A percentile compares a stretch with the other conserved stretches of the same genome.
These are phyloP conservation scores for Beauveria rudraprayagi DNA, from an alignment of 2,329 filamentous ascomycete species.

Conservation along the genomic window DNA sequence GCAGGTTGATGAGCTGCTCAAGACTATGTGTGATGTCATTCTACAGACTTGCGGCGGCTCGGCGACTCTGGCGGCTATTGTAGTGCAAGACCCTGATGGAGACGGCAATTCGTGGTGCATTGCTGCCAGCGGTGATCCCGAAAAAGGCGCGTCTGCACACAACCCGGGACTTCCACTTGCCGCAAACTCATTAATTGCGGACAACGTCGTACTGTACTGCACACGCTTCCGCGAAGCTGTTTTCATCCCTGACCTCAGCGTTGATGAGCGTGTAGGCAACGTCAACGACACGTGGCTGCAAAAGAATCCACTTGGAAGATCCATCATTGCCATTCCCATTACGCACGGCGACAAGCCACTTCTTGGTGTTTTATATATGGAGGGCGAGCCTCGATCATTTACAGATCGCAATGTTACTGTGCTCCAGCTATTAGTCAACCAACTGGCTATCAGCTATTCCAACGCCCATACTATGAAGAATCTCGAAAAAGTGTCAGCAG, in stretches of 20 bases:
- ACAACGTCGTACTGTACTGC: constrained; percentile 70
- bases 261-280: constrained; percentile 71
- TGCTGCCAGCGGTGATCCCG: constrained; percentile 64
- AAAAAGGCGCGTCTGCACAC: constrained; percentile 59
- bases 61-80: constrained; percentile 64
- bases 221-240: constrained; percentile 68
- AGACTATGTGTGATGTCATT: constrained; percentile 76
- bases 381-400: constrained; percentile 66
- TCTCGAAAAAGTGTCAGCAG: constrained; percentile 68
- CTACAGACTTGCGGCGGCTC: constrained; percentile 66
- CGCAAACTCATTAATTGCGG: constrained; percentile 60
- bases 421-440: constrained; percentile 64
- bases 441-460: constrained; percentile 66
- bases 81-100: constrained; percentile 58
- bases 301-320: constrained; percentile 60
- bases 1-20: constrained; percentile 65
- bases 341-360: constrained; percentile 62
- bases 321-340: constrained; percentile 74
- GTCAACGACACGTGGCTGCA: constrained; percentile 62
- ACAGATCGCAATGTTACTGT: constrained; percentile 65
- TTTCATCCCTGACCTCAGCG: constrained; percentile 64
- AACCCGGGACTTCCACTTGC: constrained; percentile 56
- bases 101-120: constrained; percentile 51
- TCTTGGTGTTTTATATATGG: constrained; percentile 67
- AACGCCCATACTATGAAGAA: constrained; percentile 61